A percentile compares a stretch with the other conserved stretches of the same genome.
phyloP scores from a whole-genome alignment of 371 early-diverging fungal species.

The Sanchytrium tribonematis region DNA sequence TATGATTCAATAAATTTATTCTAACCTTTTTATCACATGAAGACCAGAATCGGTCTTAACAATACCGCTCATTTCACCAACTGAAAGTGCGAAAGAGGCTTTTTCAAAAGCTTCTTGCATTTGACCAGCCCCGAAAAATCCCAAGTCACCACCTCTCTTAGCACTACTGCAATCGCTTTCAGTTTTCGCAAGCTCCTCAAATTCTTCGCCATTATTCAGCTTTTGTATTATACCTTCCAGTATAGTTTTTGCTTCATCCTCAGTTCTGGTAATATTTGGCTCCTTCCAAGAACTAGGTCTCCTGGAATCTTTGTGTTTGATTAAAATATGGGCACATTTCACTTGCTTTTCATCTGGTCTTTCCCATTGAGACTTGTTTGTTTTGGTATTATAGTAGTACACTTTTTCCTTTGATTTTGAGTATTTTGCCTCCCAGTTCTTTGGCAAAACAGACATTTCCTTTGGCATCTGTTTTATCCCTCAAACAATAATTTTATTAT shows the following conservation, averaged over 20 bases:
- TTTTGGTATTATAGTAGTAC: slow-evolving; percentile 62
- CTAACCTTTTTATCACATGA: no score
- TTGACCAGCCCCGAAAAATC: slow-evolving; percentile 45
- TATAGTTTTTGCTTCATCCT: slow-evolving; percentile 50
- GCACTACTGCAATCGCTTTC: slow-evolving; percentile 71
- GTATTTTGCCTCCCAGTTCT: no score
- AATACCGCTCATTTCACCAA: slow-evolving; percentile 50
- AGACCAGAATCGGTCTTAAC: slow-evolving; percentile 75
- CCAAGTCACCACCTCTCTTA: slow-evolving; percentile 59
- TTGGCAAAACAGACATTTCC: no score
- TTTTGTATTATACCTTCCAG: slow-evolving; percentile 17
- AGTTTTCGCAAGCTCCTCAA: slow-evolving; percentile 28
- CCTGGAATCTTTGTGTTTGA: slow-evolving; percentile 59
- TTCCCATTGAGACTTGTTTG: slow-evolving; percentile 55
- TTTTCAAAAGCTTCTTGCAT: slow-evolving; percentile 68
- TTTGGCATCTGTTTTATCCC: no score
- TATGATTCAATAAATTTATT: no score
- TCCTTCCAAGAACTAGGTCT: slow-evolving; percentile 70
- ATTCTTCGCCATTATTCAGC: slow-evolving; percentile 29
- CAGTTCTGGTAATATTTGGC: slow-evolving; percentile 50
- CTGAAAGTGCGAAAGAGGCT: slow-evolving; percentile 52
- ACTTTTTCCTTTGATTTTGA: no score
- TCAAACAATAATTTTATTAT: no score
- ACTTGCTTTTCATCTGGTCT: slow-evolving; percentile 26
- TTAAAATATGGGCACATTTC: slow-evolving; percentile 61